A percentile compares a stretch with the other conserved stretches of the same genome.
These are phyloP conservation scores for Cylindrotheca closterium DNA, from an alignment of 108 stramenopile genomes.

Conservation along the genomic window DNA sequence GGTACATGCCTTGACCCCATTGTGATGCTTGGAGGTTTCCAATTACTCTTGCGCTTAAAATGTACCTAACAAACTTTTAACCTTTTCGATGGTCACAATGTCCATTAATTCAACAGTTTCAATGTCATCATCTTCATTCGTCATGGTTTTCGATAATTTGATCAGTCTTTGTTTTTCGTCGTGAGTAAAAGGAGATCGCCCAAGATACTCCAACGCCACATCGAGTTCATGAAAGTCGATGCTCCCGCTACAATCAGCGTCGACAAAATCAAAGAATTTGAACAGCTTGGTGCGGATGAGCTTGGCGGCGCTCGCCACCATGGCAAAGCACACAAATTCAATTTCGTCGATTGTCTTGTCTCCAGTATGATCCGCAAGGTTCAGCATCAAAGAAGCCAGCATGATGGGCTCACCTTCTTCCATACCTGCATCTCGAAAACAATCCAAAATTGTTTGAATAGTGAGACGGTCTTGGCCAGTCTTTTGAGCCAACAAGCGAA, in stretches of 20 bases:
- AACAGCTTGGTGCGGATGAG: constrained; percentile 14
- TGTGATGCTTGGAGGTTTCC: no score
- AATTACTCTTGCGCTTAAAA: no score
- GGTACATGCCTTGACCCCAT: no score
- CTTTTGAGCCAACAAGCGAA: neutral
- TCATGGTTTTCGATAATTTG: neutral
- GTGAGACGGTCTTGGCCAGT: neutral
- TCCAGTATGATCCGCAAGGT: constrained; percentile 19
- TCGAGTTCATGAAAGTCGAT: constrained; percentile 29
- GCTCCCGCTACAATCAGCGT: constrained; percentile 15
- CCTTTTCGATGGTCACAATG: constrained; percentile 9
- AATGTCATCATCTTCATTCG: constrained; percentile 1
- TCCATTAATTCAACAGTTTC: constrained; percentile 12
- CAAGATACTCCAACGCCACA: constrained; percentile 29
- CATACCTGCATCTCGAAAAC: neutral
- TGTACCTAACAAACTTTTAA: no score
- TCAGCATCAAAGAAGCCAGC: constrained; percentile 2
- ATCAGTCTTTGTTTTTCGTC: constrained; percentile 2
- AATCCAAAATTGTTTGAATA: neutral
- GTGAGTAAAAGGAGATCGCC: constrained; percentile 13
- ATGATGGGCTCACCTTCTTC: neutral
- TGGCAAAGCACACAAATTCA: constrained; percentile 21
- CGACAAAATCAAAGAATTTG: constrained; percentile 40
- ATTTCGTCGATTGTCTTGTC: constrained; percentile 14
- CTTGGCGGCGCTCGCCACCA: constrained; percentile 2